Evolutionary conservation across 441 rosid genomes (phyloP), one percentile per base, ranked within the genome.

Genomic region (Pelargonium fulgidum): DNA sequence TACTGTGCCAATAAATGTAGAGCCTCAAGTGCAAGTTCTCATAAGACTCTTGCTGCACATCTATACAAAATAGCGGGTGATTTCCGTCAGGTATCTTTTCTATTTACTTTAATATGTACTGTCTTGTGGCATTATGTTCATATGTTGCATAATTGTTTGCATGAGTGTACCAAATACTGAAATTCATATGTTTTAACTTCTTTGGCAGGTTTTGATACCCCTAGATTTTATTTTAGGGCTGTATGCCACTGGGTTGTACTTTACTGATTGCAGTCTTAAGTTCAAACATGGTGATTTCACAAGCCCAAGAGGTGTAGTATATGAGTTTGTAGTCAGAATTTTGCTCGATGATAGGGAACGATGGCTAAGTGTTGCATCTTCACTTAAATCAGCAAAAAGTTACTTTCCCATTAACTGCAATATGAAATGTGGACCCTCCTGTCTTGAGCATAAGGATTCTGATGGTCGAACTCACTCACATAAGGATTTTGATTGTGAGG

Each of bases 1-100:
- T 92, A 87, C 76, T 85, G 91, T 81, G 90, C 93, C 71, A 75
- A 77, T 75, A 83, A 85, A 79, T 84, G 88, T 82, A 88, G 77
- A 62, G 66, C 79, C 64, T 79, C 81, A 24, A 73, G 83, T 67
- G 45, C 76, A 73, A 36, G 13, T 68, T 73, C 82, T 75, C 75
- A 79, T 75, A 72, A 72, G 76, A 75, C 79, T 63, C 68, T 89
- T 79, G 89, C 96, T 69, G 79, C 73, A 70, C 79, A 73, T 50
- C 72, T 94, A 45, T 82, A 81, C 66, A 73, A 68, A 71, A 75
- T 87, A 66, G 86, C 85, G 61, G 80, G 62, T 78, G 70, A 70
- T 67, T 81, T 82, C 62, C 66, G 20, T 36, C 78, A 82, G 97
- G 98, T 92, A 82, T 70, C 72, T 81, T 70, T 67, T 68, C 73